Evolutionary conservation across 768 basidiomycete genomes (phyloP), one percentile per base, ranked within the genome.

Genomic region (Phaeotremella skinneri): DNA sequence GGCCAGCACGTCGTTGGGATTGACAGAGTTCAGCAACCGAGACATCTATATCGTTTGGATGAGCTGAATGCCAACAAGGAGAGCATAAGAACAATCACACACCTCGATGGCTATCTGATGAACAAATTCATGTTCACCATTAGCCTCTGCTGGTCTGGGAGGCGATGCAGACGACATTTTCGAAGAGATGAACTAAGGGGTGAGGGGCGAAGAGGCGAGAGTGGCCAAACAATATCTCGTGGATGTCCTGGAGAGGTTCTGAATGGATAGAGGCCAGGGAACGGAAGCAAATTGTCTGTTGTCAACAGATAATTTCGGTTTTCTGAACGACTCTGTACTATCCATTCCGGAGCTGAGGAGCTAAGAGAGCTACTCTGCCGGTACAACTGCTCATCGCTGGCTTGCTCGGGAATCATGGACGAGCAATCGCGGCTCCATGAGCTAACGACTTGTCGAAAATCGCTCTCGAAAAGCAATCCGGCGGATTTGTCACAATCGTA

Each of bases 1-100:
- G 2, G 90, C 91, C 21, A 94, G 82, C 2, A 88, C 77, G 65
- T 90, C 88, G 73, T 93, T 94, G 0, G 89, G 88, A 69, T 89
- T 89, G 59, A 91, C 74, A 14, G 81, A 81, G 74, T 91, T 92
- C 68, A 92, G 81, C 2, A 84, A 84, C 31, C 91, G 79, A 1
- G 90, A 91, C 7, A 94, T 82, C 79, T 88, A 85, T 60, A 45
- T 45, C n/a, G n/a, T 9, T 13, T 45, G 43, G 23, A 37, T 37
- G 34, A 14, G 32, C 0, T 25, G 13, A 32, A 41, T 9, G 50
- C n/a, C 9, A 20, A 37, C 5, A 32, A 23, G 7, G 27, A 29
- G 32, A 26, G 43, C 43, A 20, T 7, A 14, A 26, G 41, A 23
- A 48, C 4, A 27, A 21, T 30, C 23, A 68, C 74, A 42, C 49